Base-by-base conservation (phyloP, 2,329 filamentous ascomycete species). In the Penicillium polonicum region DNA sequence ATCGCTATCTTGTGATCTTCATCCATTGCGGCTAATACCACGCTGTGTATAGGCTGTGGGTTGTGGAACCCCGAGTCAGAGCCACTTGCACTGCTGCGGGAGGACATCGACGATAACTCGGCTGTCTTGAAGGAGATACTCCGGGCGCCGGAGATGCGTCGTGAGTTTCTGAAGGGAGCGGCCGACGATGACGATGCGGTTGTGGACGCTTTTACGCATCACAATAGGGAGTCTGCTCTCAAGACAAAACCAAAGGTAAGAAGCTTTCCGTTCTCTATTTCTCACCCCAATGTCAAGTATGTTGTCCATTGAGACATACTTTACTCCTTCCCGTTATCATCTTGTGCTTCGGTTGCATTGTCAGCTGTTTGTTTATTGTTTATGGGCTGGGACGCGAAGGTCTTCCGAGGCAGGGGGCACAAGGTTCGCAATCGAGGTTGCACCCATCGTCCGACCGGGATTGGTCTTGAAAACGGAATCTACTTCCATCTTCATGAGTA, bases 201-300 rank as follows among this genome's bases (percentile, higher is more conserved):
- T 19, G 74, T 94, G 5, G 81, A 84, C 63, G 88, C 88, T 1
- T 96, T 96, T 73, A 81, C 84, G 23, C 80, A 79, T 43, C 79
- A 82, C 64, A 97, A 96, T 68, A 78, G 83, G 62, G 85, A 86
- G 58, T 88, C 85, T 60, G 91, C 91, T 15, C 79, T 97, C 50
- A 96, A 95, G 80, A 93, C 85, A 38, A 88, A 88, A 70, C 92
- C 92, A 5, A 93, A 92, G 85, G 91, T 91, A 73, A 41, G 64
- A 52, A 72, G 82, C 45, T 55, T 29, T 55, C 42, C 27, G 35
- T 46, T 43, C 38, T 39, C n/a, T 42, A 38, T 45, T 35, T 33
- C 46, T 33, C 33, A 35, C 13, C 51, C 36, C 19, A 21, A 21
- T 33, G 21, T 29, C 29, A 41, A 51, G 53, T 29, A 19, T 23